Percentiles rank a stretch among this genome's conserved stretches.
These are phyloP conservation scores for Coniferiporia weirii DNA, from an alignment of 1,284 basidiomycete species.

Conservation along the genomic window DNA sequence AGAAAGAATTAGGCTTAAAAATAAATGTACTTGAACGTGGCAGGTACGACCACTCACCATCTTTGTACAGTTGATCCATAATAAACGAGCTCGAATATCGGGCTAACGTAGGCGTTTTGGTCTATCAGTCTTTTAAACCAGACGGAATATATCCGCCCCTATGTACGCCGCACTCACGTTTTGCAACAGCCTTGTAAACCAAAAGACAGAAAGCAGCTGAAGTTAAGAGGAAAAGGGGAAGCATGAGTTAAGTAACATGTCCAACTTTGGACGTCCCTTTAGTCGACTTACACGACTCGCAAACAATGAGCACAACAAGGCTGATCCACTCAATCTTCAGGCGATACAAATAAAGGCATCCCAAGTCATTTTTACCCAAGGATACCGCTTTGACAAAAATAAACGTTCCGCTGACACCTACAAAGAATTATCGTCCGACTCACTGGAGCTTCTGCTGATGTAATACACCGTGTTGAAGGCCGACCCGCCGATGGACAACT, in stretches of 20 bases:
- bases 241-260: background rate
- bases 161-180: background rate
- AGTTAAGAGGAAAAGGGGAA: background rate
- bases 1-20: background rate
- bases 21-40: background rate
- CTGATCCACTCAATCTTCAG: conserved; percentile 10
- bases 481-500: background rate
- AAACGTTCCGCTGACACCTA: background rate
- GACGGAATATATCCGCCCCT: too few relatives aligned
- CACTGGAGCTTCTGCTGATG: background rate
- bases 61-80: conserved; percentile 5
- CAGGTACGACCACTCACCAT: background rate
- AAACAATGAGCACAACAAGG: conserved; percentile 6
- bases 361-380: background rate
- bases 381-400: background rate
- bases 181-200: background rate
- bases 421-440: background rate
- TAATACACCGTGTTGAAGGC: conserved; percentile 1
- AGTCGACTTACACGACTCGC: conserved; percentile 1
- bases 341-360: conserved; percentile 9
- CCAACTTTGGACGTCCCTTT: background rate
- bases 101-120: background rate
- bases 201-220: conserved; percentile 8
- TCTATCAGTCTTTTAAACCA: background rate
- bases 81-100: background rate